Evolutionary conservation across 2,329 filamentous ascomycete genomes (phyloP).

Genomic region (Botrytis sinoallii): DNA sequence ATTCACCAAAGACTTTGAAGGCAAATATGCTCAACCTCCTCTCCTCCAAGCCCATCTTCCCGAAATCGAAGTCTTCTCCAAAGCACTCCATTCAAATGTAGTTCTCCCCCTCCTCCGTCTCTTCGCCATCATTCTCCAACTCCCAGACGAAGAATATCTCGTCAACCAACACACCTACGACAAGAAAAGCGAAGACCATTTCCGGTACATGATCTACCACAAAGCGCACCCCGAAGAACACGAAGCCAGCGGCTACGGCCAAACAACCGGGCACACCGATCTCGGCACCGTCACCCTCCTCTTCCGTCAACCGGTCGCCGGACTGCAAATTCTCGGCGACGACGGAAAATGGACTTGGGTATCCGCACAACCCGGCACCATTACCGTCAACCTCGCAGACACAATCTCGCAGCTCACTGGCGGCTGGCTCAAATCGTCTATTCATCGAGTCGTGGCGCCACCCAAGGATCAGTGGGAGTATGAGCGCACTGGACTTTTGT

Average conservation of each 20-base stretch:
- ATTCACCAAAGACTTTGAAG: constrained; percentile 48
- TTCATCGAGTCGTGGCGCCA: constrained; percentile 41
- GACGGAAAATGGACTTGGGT: constrained; percentile 51
- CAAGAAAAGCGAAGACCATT: constrained; percentile 55
- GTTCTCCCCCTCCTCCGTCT: constrained; percentile 56
- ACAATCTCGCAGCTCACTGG: constrained; percentile 49
- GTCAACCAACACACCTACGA: constrained; percentile 56
- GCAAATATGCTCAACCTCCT: constrained; percentile 43
- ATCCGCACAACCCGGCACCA: constrained; percentile 47
- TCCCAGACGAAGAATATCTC: constrained; percentile 57
- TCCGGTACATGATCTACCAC: constrained; percentile 61
- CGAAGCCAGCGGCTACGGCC: constrained; percentile 44
- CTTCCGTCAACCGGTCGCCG: constrained; percentile 57
- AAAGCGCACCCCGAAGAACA: constrained; percentile 50
- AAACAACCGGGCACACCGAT: constrained; percentile 53
- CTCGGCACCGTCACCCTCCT: constrained; percentile 54
- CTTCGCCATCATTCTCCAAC: constrained; percentile 58
- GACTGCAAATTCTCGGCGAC: constrained; percentile 52
- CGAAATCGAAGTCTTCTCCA: constrained; percentile 53
- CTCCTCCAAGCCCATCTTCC: constrained; percentile 48
- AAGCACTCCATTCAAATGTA: constrained; percentile 50
- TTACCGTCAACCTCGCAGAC: constrained; percentile 52
- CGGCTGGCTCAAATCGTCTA: constrained; percentile 45
- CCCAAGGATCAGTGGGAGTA: constrained; percentile 40
- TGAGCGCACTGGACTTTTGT: constrained; percentile 45